Conservation (phyloP, 164 flowering plant species). For the Hamamelis virginiana region DNA sequence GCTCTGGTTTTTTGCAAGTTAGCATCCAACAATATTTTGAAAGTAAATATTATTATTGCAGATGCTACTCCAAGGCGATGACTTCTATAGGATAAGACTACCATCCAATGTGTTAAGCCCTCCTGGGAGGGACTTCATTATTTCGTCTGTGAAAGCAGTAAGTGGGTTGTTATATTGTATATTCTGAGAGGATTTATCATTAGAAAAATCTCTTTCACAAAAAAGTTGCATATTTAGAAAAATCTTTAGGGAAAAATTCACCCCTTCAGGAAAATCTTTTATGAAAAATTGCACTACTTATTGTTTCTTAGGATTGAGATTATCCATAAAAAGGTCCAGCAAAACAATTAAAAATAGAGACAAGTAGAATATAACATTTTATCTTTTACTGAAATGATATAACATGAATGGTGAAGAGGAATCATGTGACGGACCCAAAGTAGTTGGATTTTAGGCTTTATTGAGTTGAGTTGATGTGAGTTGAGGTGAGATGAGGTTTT, state of each 20-base stretch:
- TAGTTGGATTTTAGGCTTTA: neutral
- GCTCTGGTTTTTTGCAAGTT: neutral
- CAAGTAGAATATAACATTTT: neutral
- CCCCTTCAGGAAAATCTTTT: no score
- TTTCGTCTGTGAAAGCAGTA: conserved; percentile 91
- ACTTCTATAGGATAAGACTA: conserved; percentile 77
- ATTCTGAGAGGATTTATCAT: conserved; percentile 2
- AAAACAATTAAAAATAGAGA: neutral
- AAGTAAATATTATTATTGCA: conserved; percentile 25
- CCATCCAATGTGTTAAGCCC: conserved; percentile 82
- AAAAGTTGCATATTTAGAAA: no score
- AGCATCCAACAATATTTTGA: neutral
- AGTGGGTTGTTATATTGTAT: conserved; percentile 14
- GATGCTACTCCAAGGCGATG: conserved; percentile 75
- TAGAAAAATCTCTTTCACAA: no score
- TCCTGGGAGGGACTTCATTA: conserved; percentile 68
- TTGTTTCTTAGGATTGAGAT: no score
- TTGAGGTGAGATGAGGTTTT: no score
- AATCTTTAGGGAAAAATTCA: no score
- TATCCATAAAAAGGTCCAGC: no score
- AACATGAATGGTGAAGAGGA: neutral
- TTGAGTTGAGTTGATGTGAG: neutral
- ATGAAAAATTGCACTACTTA: neutral
- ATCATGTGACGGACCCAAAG: neutral
- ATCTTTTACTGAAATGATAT: neutral